Evolutionary conservation across 306 rosid species (phyloP), one percentile per base, ranked within the genome.

Genomic region (Vachellia collinsii): DNA sequence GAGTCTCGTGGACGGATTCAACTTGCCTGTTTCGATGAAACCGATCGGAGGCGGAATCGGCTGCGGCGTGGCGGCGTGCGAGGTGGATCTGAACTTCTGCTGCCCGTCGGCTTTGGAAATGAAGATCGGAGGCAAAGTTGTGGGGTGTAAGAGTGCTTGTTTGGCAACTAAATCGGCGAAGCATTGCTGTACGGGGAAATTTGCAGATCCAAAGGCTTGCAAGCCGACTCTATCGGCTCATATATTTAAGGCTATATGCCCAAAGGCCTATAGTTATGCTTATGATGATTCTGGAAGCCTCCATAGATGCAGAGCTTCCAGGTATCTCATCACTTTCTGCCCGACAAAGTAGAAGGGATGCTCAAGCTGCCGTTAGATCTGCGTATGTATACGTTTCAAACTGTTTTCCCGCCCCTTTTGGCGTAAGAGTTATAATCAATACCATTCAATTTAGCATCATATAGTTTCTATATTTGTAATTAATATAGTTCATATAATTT

Each of bases 121-220:
- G 84, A 88, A 74, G 83, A 74, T 69, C 36, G 80, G 82, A 8
- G 92, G 88, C 16, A 85, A 58, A 38, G 92, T 90, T 13, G 91
- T 90, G 43, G 94, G 92, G 4, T 90, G 94, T 41, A 90, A 90
- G 82, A 90, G 94, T 64, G 94, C 92, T 51, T 90, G 94, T 75
- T 83, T 88, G 85, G 94, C 89, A 11, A 85, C 87, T 86, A 90
- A 87, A 73, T 90, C 94, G 11, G 92, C 94, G 13, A 90, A 85
- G 83, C 88, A 90, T 53, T 90, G 94, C 80, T 90, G 94, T 85
- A 90, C 90, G 1, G 94, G 94, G 13, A 64, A 80, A 70, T 90
- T 74, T 76, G 76, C 90, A 2, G 82, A 87, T 70, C 94, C 89
- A 10, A 83, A 83, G 36, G 76, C 89, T 67, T 90, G 94, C 86